These are phyloP conservation scores for Apiospora rasikravindrae DNA, from an alignment of 2,329 filamentous ascomycete genomes.

Conservation along the genomic window DNA sequence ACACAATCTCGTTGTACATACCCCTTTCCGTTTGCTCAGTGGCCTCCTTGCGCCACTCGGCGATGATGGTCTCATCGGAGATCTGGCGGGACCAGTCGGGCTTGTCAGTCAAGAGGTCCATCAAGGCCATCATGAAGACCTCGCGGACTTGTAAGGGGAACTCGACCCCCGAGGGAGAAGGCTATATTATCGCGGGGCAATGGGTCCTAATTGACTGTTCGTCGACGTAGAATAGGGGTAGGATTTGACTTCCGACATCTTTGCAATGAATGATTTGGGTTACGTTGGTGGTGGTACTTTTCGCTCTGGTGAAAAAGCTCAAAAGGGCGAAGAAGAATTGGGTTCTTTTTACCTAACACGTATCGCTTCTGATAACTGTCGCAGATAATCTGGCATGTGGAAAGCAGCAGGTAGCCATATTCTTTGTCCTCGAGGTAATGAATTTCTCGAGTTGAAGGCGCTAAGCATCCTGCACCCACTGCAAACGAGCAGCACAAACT, in stretches of 20 bases:
- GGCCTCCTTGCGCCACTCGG: constrained; percentile 39
- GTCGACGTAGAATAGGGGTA: not conserved
- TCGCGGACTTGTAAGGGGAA: constrained; percentile 36
- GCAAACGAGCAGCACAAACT: not conserved
- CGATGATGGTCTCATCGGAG: no score
- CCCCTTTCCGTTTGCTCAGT: constrained; percentile 31
- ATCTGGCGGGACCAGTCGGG: no score
- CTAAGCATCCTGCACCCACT: not conserved
- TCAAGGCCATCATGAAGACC: constrained; percentile 41
- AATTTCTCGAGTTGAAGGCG: not conserved
- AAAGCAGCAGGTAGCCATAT: not conserved
- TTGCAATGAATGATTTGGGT: not conserved
- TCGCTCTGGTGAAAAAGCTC: not conserved
- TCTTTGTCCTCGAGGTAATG: not conserved
- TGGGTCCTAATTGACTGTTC: not conserved
- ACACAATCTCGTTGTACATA: constrained; percentile 16
- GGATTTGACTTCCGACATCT: not conserved
- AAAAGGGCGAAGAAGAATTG: not conserved
- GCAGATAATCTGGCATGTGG: no score
- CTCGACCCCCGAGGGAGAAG: no score
- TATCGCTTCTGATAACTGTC: no score
- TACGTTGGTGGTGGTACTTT: not conserved
- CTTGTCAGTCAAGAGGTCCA: constrained; percentile 17
- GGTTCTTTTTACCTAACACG: not conserved
- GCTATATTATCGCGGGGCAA: not conserved